Conservation (phyloP, 441 rosid species). For the California macrophylla region DNA sequence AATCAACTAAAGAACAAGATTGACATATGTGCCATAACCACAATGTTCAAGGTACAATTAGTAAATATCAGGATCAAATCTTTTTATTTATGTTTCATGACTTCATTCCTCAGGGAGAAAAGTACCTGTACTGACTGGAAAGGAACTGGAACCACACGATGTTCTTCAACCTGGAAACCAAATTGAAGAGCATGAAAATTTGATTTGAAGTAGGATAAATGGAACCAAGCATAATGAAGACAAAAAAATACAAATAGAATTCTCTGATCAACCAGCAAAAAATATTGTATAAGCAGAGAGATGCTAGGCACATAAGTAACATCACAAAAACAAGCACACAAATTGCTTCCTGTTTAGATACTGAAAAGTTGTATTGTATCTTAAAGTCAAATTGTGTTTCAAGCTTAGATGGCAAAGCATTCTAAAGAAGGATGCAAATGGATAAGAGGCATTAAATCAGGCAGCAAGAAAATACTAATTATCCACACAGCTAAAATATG, state of each 20-base stretch:
- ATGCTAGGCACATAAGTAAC: not conserved
- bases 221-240: conserved; percentile 8
- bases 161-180: conserved; percentile 73
- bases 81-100: not conserved
- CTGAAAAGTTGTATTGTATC: not conserved
- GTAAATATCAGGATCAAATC: not conserved
- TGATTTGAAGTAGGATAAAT: conserved; percentile 14
- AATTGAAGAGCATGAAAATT: conserved; percentile 20
- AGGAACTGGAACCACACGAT: conserved; percentile 57
- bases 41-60: no score
- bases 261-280: not conserved
- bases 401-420: not conserved
- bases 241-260: not conserved
- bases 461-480: not conserved
- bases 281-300: conserved; percentile 3
- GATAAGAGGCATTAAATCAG: not conserved
- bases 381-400: not conserved
- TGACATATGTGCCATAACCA: no score
- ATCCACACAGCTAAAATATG: not conserved
- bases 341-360: not conserved
- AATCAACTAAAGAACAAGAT: no score
- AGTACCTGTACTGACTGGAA: conserved; percentile 72
- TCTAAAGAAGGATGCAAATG: not conserved
- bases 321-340: not conserved
- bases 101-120: conserved; percentile 11